Evolutionary conservation across 768 basidiomycete species (phyloP), one percentile per base, ranked within the genome.

Genomic region (Scleroderma citrinum): DNA sequence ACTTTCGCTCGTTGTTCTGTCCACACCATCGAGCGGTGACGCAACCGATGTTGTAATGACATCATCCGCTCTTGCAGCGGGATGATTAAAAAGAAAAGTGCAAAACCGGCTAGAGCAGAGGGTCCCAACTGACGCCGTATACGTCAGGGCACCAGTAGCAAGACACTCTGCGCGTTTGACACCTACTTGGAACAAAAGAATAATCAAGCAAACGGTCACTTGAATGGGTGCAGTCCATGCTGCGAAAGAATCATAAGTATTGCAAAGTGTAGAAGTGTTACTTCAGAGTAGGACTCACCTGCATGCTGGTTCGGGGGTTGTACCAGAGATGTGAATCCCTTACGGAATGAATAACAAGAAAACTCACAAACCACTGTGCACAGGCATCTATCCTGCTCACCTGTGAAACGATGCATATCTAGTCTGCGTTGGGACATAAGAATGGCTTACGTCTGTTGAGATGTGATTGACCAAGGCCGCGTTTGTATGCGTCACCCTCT

Each of bases 221-320:
- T 86, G 83, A 23, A 85, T 82, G 1, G 83, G 83, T 2, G 82
- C 81, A 0, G 83, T 84, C 83, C 83, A 85, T 60, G 73, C 81
- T 71, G 14, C 42, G 41, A 12, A 29, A 8, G 32, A 7, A 20
- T 32, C 24, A 41, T 48, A 40, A 21, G 30, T 44, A 42, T 35
- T 40, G 21, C 17, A 21, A n/a, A 42, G 7, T 40, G n/a, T 30
- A 11, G 19, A 44, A 37, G 26, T 10, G 14, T n/a, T 13, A 45
- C 7, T 17, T 20, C 13, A 30, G 7, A 21, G 13, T 23, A 23
- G 7, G 21, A 53, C 59, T 51, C 54, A 70, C 71, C 65, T 41
- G 76, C 72, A 56, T 76, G 74, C 74, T 76, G 58, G 11, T 42
- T 21, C 24, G 45, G 17, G 19, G 7, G 23, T 6, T 21, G 46